A percentile compares a stretch with the other conserved stretches of the same genome.
Evolutionary conservation across 2,329 filamentous ascomycete species (phyloP).

Genomic region (Bipolaris victoriae): DNA sequence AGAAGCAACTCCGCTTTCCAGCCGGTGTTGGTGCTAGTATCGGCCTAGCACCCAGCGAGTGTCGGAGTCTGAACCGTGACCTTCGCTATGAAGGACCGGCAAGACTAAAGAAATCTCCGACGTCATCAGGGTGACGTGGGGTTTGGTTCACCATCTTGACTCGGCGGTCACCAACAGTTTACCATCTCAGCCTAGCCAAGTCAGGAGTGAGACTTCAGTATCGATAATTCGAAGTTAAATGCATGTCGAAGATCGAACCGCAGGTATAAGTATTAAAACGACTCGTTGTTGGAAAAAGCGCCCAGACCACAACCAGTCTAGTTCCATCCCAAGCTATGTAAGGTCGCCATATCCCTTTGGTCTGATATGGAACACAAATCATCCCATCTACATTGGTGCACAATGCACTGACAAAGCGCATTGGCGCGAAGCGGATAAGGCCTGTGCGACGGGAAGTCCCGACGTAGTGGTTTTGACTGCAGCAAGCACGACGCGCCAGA

Average conservation of each 20-base stretch:
- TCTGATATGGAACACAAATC: not conserved
- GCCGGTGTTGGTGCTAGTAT: not conserved
- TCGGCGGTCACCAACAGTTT: not conserved
- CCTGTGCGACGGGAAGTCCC: not conserved
- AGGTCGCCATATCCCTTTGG: not conserved
- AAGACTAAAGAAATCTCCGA: not conserved
- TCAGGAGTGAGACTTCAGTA: not conserved
- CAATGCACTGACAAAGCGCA: not conserved
- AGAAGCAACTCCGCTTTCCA: not conserved
- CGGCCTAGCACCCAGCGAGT: not conserved
- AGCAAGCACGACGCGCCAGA: not conserved
- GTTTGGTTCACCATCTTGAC: not conserved
- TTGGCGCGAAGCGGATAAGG: not conserved
- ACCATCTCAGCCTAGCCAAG: not conserved
- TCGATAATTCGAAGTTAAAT: not conserved
- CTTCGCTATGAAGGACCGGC: not conserved
- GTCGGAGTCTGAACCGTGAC: not conserved
- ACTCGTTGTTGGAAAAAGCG: not conserved
- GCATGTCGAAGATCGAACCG: not conserved
- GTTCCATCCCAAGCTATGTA: not conserved
- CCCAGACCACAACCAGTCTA: not conserved
- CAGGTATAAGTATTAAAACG: not conserved
- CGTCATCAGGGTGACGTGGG: not conserved
- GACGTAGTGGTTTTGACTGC: not conserved
- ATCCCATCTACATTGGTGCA: not conserved